phyloP scores from a whole-genome alignment of 1,284 basidiomycete genomes.

The Ustilago hordei region DNA sequence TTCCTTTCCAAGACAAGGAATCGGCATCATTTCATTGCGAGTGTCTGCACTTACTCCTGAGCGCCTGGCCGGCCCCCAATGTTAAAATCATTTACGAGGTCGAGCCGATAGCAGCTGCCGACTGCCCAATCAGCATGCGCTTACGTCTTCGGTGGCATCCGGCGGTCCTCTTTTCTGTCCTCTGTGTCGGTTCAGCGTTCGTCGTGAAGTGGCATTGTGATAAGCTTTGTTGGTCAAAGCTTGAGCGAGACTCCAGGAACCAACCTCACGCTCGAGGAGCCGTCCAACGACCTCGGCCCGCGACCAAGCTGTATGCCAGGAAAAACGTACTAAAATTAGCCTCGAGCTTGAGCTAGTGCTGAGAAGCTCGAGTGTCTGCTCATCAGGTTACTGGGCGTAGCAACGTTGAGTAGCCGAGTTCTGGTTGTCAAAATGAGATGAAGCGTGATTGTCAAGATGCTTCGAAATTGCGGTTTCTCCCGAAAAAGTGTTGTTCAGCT shows the following conservation, averaged over 20 bases:
- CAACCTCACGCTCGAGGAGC: background rate
- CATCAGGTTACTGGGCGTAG: background rate
- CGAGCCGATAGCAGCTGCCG: background rate
- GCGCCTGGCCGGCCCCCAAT: too few relatives aligned
- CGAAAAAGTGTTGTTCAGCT: background rate
- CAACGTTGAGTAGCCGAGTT: conserved; percentile 3
- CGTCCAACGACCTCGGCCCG: background rate
- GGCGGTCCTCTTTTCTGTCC: background rate
- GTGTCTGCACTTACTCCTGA: too few relatives aligned
- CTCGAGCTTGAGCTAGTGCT: too few relatives aligned
- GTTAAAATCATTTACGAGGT: background rate
- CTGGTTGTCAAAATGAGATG: background rate
- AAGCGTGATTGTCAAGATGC: background rate
- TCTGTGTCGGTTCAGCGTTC: background rate
- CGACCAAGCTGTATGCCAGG: too few relatives aligned
- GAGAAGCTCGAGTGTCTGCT: background rate
- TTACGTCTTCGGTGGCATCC: background rate
- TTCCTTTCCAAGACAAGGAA: background rate
- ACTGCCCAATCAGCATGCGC: background rate
- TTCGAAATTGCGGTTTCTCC: conserved; percentile 3
- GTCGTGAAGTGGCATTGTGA: background rate
- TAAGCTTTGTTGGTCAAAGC: background rate
- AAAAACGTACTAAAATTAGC: too few relatives aligned
- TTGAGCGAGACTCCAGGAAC: background rate
- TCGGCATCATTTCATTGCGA: background rate